Evolutionary conservation across 257 asterid species (phyloP).

Genomic region (Oldenlandia corymbosa): DNA sequence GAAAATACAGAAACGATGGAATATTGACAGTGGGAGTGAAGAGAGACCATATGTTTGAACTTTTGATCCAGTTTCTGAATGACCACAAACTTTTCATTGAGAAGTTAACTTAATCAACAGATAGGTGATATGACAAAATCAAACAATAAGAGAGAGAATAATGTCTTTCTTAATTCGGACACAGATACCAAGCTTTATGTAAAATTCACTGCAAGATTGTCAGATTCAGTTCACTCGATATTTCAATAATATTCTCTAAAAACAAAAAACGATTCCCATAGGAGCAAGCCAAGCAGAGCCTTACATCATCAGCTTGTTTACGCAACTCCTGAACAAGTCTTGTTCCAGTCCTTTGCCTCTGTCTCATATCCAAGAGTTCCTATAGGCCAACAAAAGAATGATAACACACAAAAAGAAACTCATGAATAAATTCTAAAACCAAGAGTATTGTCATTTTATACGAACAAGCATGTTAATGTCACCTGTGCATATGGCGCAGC

Average conservation of each 20-base stretch:
- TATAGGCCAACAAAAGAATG: slow-evolving; percentile 29
- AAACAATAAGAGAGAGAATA: too few relatives aligned
- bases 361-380: slow-evolving; percentile 81
- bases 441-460: not conserved
- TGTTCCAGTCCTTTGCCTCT: slow-evolving; percentile 56
- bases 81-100: too few relatives aligned
- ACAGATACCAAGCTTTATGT: too few relatives aligned
- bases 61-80: too few relatives aligned
- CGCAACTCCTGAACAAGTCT: slow-evolving; percentile 72
- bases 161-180: too few relatives aligned
- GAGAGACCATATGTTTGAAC: too few relatives aligned
- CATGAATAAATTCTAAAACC: not conserved
- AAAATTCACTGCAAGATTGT: too few relatives aligned
- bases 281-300: not conserved
- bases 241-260: not conserved
- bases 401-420: not conserved
- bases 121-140: too few relatives aligned
- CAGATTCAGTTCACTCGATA: not conserved
- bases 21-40: slow-evolving; percentile 5
- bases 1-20: not conserved
- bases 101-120: too few relatives aligned
- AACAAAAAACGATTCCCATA: too few relatives aligned
- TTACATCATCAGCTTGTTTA: slow-evolving; percentile 86
- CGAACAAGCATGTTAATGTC: slow-evolving; percentile 3
- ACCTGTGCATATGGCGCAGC: slow-evolving; percentile 99